These are phyloP conservation scores for Pseudogymnoascus sp. DNA, from an alignment of 2,329 filamentous ascomycete species.

Conservation along the genomic window DNA sequence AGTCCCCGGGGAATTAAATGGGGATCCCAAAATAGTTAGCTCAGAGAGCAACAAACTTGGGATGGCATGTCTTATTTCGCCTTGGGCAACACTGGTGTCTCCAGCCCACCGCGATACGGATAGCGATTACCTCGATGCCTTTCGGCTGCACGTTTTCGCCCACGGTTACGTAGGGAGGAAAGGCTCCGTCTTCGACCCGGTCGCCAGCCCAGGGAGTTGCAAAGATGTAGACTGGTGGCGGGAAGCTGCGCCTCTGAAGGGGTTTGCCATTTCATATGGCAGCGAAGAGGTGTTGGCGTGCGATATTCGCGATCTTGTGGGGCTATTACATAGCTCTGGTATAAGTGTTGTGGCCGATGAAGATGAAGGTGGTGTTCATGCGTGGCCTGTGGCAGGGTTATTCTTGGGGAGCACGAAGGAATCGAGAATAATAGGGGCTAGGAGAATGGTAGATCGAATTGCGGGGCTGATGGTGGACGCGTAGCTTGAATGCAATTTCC, in stretches of 20 bases:
- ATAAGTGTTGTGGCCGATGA: constrained; percentile 45
- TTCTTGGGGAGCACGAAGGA: constrained; percentile 43
- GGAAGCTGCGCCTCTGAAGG: constrained; percentile 54
- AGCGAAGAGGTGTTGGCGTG: constrained; percentile 70
- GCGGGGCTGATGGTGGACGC: background rate
- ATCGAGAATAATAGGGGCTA: constrained; percentile 45
- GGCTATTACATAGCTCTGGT: constrained; percentile 44
- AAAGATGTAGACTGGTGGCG: constrained; percentile 58
- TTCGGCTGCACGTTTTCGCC: constrained; percentile 61
- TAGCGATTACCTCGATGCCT: constrained; percentile 67
- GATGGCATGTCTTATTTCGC: constrained; percentile 67
- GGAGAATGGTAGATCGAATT: constrained; percentile 29
- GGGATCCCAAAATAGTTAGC: constrained; percentile 14
- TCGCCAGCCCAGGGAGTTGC: constrained; percentile 65
- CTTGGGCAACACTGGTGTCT: constrained; percentile 70
- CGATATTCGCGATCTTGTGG: constrained; percentile 56
- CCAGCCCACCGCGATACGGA: constrained; percentile 56
- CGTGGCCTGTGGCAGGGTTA: constrained; percentile 67
- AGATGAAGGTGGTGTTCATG: constrained; percentile 64
- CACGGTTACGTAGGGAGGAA: constrained; percentile 55
- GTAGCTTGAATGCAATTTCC: background rate
- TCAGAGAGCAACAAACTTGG: constrained; percentile 33
- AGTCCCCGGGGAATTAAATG: constrained; percentile 13
- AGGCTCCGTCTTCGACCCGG: constrained; percentile 41
- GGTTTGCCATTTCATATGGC: constrained; percentile 65